phyloP scores from a whole-genome alignment of 495 filamentous ascomycete species.

The Aspergillus bridgeri region DNA sequence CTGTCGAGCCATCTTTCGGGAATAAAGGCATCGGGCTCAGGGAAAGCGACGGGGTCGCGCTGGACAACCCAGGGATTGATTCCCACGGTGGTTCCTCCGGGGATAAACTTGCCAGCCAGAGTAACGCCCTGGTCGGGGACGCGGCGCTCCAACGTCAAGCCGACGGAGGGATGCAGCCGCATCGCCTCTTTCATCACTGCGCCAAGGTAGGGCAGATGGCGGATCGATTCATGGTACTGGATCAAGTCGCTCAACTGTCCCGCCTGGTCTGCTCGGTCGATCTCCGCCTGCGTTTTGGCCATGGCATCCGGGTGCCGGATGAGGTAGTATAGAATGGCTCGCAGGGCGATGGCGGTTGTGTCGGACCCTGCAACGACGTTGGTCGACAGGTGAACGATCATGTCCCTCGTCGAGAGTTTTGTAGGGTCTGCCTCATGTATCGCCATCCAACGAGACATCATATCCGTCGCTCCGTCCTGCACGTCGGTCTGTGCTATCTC shows the following conservation, averaged over 20 bases:
- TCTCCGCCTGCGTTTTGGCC: conserved; percentile 44
- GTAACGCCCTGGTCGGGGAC: conserved; percentile 53
- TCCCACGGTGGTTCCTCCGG: conserved; percentile 57
- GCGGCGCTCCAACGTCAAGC: conserved; percentile 60
- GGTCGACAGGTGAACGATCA: conserved; percentile 28
- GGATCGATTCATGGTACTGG: conserved; percentile 40
- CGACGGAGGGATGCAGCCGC: conserved; percentile 58
- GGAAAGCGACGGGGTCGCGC: conserved; percentile 16
- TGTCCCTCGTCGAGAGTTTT: conserved; percentile 23
- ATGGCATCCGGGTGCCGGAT: conserved; percentile 49
- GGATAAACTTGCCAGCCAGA: conserved; percentile 50
- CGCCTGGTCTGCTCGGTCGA: conserved; percentile 45
- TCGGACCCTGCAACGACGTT: conserved; percentile 48
- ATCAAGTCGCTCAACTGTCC: conserved; percentile 24
- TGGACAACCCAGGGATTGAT: conserved; percentile 38
- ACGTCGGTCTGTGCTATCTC: conserved; percentile 18
- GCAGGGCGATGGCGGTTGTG: conserved; percentile 58
- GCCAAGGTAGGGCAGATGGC: conserved; percentile 46
- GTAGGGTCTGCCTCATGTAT: conserved; percentile 24
- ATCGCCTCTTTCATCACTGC: conserved; percentile 59
- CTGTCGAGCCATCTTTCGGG: conserved; percentile 29
- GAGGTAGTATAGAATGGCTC: conserved; percentile 59
- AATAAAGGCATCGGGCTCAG: conserved; percentile 24
- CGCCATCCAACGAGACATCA: conserved; percentile 29
- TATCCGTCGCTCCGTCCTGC: conserved; percentile 21